Conservation (phyloP, 1,139 yeast genomes). For the Zygotorulaspora mrakii region DNA sequence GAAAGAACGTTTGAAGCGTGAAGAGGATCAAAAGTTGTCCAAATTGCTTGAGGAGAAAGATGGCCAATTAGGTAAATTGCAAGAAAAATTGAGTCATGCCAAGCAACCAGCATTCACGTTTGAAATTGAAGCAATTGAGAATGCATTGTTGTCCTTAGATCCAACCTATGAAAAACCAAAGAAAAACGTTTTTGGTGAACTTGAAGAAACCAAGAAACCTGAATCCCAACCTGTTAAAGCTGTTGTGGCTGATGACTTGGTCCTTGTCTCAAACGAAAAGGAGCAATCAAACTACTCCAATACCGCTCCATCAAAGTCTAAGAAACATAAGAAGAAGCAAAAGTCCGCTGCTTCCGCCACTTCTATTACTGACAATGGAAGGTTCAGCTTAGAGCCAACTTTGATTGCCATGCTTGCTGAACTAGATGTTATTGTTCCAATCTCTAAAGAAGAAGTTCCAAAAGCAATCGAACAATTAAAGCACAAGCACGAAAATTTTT, state of each 20-base stretch:
- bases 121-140: slow-evolving; percentile 71
- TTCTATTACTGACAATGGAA: slow-evolving; percentile 33
- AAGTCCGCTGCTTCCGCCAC: slow-evolving; percentile 26
- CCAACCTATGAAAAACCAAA: slow-evolving; percentile 68
- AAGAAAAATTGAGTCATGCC: slow-evolving; percentile 60
- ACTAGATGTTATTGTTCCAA: slow-evolving; percentile 77
- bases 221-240: slow-evolving; percentile 40
- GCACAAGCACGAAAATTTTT: slow-evolving; percentile 67
- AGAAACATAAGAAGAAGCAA: slow-evolving; percentile 49
- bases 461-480: slow-evolving; percentile 64
- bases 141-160: slow-evolving; percentile 68
- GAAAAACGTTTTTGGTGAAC: slow-evolving; percentile 33
- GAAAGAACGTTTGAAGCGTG: slow-evolving; percentile 66
- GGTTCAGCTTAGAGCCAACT: slow-evolving; percentile 76
- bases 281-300: slow-evolving; percentile 43
- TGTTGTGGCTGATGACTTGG: slow-evolving; percentile 60
- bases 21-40: slow-evolving; percentile 59
- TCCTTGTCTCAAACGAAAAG: slow-evolving; percentile 62
- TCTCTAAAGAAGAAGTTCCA: slow-evolving; percentile 68
- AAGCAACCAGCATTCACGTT: slow-evolving; percentile 81
- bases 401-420: slow-evolving; percentile 74
- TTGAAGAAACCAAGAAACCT: slow-evolving; percentile 34
- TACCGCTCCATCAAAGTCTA: slow-evolving; percentile 49
- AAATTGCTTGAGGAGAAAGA: slow-evolving; percentile 56
- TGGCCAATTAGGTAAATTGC: slow-evolving; percentile 62